These are phyloP conservation scores for Irpex sp. DNA, from an alignment of 1,284 basidiomycete species.

Conservation along the genomic window DNA sequence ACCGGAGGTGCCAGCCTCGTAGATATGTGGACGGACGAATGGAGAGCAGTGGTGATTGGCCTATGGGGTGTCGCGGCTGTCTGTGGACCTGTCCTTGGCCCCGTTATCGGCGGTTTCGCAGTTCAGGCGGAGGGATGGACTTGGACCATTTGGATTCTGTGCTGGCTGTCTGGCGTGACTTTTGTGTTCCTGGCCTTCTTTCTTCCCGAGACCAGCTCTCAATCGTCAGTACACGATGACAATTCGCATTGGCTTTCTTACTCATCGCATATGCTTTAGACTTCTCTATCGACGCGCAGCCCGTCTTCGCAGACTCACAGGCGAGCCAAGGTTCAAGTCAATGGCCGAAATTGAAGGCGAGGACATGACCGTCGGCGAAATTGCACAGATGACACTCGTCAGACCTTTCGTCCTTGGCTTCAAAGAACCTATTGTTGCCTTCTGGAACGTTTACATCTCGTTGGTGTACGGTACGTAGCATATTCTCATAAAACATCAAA, in stretches of 20 bases:
- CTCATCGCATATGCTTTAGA: constrained; percentile 18
- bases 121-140: constrained; percentile 36
- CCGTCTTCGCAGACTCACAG: constrained; percentile 26
- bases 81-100: constrained; percentile 40
- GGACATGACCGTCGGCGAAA: constrained; percentile 17
- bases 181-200: constrained; percentile 40
- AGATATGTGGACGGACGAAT: constrained; percentile 46
- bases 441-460: constrained; percentile 41
- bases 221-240: constrained; percentile 2
- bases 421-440: constrained; percentile 37
- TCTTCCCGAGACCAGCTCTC: constrained; percentile 45
- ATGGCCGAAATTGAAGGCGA: constrained; percentile 26
- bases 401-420: constrained; percentile 37
- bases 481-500: neutral
- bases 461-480: constrained; percentile 30
- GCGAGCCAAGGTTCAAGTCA: constrained; percentile 25
- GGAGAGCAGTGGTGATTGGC: constrained; percentile 52
- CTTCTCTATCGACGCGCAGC: constrained; percentile 37
- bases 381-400: constrained; percentile 30
- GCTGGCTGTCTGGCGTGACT: constrained; percentile 43
- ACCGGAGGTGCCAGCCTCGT: constrained; percentile 34
- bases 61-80: constrained; percentile 57
- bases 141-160: constrained; percentile 54
- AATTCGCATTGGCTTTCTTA: neutral
- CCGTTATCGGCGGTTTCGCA: constrained; percentile 46